Conservation (phyloP, 441 rosid genomes). For the Pelargonium fulgidum region DNA sequence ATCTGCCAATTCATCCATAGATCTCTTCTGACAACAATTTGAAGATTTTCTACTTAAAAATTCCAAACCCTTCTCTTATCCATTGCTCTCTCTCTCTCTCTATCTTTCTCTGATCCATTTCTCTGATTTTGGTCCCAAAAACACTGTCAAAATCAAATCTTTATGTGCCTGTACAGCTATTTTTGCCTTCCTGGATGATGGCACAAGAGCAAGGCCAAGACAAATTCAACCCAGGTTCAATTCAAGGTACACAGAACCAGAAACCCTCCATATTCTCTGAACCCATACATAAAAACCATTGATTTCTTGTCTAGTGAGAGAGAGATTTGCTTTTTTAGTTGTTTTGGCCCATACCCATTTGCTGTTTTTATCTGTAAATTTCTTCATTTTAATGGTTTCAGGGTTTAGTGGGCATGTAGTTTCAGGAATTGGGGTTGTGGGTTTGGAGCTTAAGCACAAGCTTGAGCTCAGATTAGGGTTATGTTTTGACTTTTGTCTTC, state of each 20-base stretch:
- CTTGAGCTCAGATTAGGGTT: conserved; percentile 19
- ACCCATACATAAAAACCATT: conserved; percentile 39
- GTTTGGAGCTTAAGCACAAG: conserved; percentile 16
- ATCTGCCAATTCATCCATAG: conserved; percentile 30
- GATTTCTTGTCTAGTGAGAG: conserved; percentile 45
- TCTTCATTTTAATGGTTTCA: conserved; percentile 26
- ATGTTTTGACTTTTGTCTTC: conserved; percentile 18
- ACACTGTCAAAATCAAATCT: conserved; percentile 31
- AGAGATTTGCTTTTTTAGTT: conserved; percentile 24
- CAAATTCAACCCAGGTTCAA: conserved; percentile 27
- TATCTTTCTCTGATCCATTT: conserved; percentile 12
- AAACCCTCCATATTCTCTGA: conserved; percentile 45
- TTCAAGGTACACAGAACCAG: conserved; percentile 49
- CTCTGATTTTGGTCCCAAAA: conserved; percentile 34
- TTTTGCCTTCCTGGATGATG: conserved; percentile 31
- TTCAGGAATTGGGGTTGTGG: conserved; percentile 20
- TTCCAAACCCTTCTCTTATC: conserved; percentile 37
- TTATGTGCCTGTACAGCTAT: conserved; percentile 46
- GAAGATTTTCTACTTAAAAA: conserved; percentile 34
- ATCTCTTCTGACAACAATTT: conserved; percentile 40
- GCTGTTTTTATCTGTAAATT: conserved; percentile 27
- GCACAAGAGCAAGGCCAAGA: conserved; percentile 29
- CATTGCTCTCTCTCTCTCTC: conserved; percentile 24
- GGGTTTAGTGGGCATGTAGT: conserved; percentile 30
- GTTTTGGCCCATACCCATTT: conserved; percentile 56